These are phyloP conservation scores for Penicillium sp. DNA, from an alignment of 2,329 filamentous ascomycete genomes.

Conservation along the genomic window DNA sequence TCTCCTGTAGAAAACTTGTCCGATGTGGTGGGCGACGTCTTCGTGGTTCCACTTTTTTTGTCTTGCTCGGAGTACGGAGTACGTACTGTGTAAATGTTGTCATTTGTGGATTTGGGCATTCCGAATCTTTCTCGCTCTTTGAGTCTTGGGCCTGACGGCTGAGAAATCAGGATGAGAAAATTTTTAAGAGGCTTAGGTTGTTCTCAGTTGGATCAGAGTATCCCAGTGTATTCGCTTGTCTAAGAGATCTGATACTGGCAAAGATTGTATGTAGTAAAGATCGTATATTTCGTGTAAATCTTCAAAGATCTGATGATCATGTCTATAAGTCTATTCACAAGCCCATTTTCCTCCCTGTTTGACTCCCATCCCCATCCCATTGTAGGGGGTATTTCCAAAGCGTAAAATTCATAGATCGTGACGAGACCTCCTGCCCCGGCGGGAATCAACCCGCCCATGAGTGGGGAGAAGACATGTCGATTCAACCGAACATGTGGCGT, in stretches of 20 bases:
- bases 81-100: too few relatives aligned
- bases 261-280: not conserved
- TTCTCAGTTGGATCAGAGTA: too few relatives aligned
- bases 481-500: conserved; percentile 11
- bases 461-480: conserved; percentile 9
- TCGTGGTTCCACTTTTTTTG: not conserved
- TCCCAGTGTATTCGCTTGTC: too few relatives aligned
- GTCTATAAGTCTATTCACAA: conserved; percentile 3
- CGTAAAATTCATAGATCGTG: conserved; percentile 12
- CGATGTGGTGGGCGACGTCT: not conserved
- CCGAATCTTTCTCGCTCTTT: not conserved
- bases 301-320: conserved; percentile 6
- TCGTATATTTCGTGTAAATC: conserved; percentile 5
- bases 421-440: conserved; percentile 9
- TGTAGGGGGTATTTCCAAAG: conserved; percentile 4
- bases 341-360: not conserved
- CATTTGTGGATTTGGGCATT: not conserved
- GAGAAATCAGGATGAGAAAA: too few relatives aligned
- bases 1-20: too few relatives aligned
- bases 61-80: too few relatives aligned
- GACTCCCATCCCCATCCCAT: conserved; percentile 2
- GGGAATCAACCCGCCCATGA: conserved; percentile 2
- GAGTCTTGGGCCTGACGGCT: too few relatives aligned
- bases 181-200: too few relatives aligned
- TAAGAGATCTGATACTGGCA: not conserved